These are phyloP conservation scores for Earliella scabrosa DNA, from an alignment of 1,284 basidiomycete genomes.

Conservation along the genomic window DNA sequence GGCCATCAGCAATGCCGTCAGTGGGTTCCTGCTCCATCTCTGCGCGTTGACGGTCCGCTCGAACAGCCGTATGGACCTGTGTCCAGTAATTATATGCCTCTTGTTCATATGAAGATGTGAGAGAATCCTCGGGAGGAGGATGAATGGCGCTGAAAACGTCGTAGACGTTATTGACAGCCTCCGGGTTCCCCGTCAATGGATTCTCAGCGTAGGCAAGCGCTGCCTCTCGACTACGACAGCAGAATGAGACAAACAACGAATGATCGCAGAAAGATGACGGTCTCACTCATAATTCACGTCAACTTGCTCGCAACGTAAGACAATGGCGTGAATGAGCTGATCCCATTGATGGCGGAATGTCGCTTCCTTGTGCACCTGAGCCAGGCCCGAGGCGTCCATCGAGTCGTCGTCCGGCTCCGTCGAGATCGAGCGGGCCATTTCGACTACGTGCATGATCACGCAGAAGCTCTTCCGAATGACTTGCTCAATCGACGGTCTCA, in stretches of 20 bases:
- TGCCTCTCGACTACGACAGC: neutral
- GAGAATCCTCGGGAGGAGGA: neutral
- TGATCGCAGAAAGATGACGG: too few species aligned
- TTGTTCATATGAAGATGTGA: neutral
- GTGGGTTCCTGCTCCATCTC: neutral
- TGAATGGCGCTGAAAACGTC: neutral
- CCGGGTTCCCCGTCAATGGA: neutral
- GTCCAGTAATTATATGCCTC: neutral
- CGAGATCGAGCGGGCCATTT: neutral
- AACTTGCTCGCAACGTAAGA: neutral
- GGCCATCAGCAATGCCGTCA: neutral
- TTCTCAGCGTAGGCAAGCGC: neutral
- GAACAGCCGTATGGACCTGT: neutral
- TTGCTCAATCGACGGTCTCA: neutral
- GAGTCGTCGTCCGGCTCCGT: too few species aligned
- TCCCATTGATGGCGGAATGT: neutral
- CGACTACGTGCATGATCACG: neutral
- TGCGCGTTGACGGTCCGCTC: neutral
- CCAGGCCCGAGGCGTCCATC: too few species aligned
- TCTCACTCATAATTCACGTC: neutral
- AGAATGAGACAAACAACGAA: neutral
- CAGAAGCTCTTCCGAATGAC: neutral
- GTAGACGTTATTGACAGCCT: neutral
- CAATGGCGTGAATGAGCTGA: neutral
- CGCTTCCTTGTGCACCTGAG: neutral